Percentiles rank a stretch among this genome's conserved stretches.
Evolutionary conservation across 2,329 filamentous ascomycete species (phyloP).

Genomic region (Exophiala sp.): DNA sequence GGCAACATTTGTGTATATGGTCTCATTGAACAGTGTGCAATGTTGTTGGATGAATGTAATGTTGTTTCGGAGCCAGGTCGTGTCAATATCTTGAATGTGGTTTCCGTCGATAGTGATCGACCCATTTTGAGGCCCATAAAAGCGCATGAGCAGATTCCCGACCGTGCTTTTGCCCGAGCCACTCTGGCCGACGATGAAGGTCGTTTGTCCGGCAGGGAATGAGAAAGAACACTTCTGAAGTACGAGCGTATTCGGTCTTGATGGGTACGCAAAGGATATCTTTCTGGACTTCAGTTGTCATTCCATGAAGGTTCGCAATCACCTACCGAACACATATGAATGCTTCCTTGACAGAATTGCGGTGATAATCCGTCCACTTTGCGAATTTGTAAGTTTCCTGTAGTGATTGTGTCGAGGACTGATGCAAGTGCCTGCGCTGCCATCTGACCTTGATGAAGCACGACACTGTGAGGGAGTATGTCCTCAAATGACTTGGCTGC

Average conservation of each 20-base stretch:
- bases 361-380: conserved; percentile 35
- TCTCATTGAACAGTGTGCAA: conserved; percentile 77
- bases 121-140: conserved; percentile 67
- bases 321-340: conserved; percentile 66
- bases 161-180: conserved; percentile 92
- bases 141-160: conserved; percentile 71
- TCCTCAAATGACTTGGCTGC: conserved; percentile 72
- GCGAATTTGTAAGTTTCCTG: conserved; percentile 27
- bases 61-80: conserved; percentile 71
- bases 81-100: conserved; percentile 59
- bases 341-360: conserved; percentile 57
- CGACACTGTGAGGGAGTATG: conserved; percentile 71
- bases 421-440: conserved; percentile 63
- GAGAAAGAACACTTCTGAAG: conserved; percentile 62
- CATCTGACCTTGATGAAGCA: conserved; percentile 73
- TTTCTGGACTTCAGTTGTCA: conserved; percentile 35
- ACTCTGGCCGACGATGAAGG: conserved; percentile 79
- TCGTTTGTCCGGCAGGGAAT: conserved; percentile 69
- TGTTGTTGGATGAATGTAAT: conserved; percentile 80
- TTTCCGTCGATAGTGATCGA: conserved; percentile 66
- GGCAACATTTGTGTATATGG: conserved; percentile 71
- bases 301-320: not conserved
- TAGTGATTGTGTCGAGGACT: conserved; percentile 36
- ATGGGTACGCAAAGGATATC: conserved; percentile 81
- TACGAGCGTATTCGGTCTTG: conserved; percentile 58